Base-by-base conservation (phyloP, 139 green algal genomes). In the Coccomyxa sp. region DNA sequence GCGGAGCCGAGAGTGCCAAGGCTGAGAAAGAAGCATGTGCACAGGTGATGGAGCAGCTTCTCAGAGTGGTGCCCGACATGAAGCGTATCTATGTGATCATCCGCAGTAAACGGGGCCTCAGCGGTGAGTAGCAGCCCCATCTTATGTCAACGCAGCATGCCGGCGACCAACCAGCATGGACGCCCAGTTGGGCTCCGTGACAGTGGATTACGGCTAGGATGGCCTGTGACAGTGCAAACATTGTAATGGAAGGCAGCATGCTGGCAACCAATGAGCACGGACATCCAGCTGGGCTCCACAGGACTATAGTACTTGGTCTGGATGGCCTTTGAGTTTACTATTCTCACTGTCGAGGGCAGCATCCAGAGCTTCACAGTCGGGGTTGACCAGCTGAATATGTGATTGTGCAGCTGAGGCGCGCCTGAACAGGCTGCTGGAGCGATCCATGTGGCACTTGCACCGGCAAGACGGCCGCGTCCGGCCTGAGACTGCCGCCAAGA, bases 41-140 rank as follows among this genome's bases (percentile, higher is more conserved):
- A 18, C 71, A 77, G 71, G 71, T 77, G 23, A 68, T 93, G 66
- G 90, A 93, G 86, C 88, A 91, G 85, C 82, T 93, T 58, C 88
- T 93, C 58, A 77, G 90, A 13, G 75, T 87, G 14, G 86, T 79
- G 45, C 85, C 85, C 0, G 84, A 87, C 28, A 79, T 91, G 15
- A 75, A 78, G 13, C 67, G 13, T 21, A 79, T 91, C 7, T 88
- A 84, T 38, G 71, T 90, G 32, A 87, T 91, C 13, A 45, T 89
- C 67, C 79, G 88, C 14, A 58, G 76, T 3, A 81, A 85, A 67
- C 67, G 23, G 9, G 80, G 77, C 17, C 18, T 81, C 18, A 71
- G 30, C 58, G 76, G 76, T 58, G 31, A n/a, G 31, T 38, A 31
- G 23, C 17, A 38, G 23, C 28, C n/a, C 71, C 63, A 15, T 17